Percentiles rank a stretch among this genome's conserved stretches.
Evolutionary conservation across 345 rosid genomes (phyloP).

Genomic region (Kernera saxatilis): DNA sequence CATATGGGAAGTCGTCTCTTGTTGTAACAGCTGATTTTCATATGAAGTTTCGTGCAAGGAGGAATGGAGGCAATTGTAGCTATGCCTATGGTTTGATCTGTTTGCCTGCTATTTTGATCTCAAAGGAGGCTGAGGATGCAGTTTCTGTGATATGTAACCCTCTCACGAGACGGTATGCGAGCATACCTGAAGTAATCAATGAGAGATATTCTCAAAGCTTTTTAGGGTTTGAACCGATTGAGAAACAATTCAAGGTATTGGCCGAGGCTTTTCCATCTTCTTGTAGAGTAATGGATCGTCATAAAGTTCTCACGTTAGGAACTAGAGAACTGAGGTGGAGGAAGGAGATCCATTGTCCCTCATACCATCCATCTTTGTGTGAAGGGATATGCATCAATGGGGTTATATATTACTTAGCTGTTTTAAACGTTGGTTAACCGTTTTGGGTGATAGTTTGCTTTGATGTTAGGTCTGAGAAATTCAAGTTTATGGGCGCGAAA

Average conservation of each 20-base stretch:
- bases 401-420: too few species aligned
- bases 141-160: too few species aligned
- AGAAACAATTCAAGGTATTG: neutral
- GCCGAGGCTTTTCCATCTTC: neutral
- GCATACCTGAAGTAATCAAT: too few species aligned
- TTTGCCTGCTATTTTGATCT: too few species aligned
- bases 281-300: neutral
- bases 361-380: neutral
- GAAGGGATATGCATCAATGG: slow-evolving; percentile 6
- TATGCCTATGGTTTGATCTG: too few species aligned
- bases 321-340: neutral
- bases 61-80: too few species aligned
- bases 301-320: neutral
- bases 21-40: neutral
- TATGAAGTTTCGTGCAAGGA: neutral
- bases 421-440: too few species aligned
- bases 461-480: too few species aligned
- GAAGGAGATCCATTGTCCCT: neutral
- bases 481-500: neutral
- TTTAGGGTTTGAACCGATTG: neutral
- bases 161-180: too few species aligned
- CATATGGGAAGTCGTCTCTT: neutral
- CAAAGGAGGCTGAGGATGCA: too few species aligned
- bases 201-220: too few species aligned
- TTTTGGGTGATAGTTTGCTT: too few species aligned